phyloP scores from a whole-genome alignment of 2,329 filamentous ascomycete genomes.

The Domatiomyces globalis region DNA sequence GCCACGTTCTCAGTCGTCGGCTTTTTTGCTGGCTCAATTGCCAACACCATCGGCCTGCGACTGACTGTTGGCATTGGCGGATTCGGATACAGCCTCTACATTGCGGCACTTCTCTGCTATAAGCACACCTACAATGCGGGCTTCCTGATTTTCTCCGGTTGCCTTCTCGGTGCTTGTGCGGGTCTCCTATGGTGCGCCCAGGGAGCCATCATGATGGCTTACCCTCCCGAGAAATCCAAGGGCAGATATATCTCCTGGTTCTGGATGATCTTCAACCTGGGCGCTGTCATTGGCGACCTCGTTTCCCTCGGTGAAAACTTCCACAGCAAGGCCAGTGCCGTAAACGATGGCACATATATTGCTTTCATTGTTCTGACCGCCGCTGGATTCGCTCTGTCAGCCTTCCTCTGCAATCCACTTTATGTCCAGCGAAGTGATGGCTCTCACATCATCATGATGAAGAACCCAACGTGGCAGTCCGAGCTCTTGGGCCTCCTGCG shows the following conservation, averaged over 20 bases:
- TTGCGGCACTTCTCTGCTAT: slow-evolving; percentile 27
- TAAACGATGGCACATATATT: slow-evolving; percentile 66
- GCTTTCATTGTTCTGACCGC: slow-evolving; percentile 77
- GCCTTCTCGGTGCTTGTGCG: slow-evolving; percentile 28
- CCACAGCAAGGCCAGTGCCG: slow-evolving; percentile 26
- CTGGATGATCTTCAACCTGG: slow-evolving; percentile 81
- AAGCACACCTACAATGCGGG: slow-evolving; percentile 26
- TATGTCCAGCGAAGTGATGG: slow-evolving; percentile 60
- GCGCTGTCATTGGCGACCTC: slow-evolving; percentile 62
- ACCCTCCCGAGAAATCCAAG: slow-evolving; percentile 61
- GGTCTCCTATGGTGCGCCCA: slow-evolving; percentile 29
- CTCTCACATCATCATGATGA: slow-evolving; percentile 70
- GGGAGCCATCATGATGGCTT: slow-evolving; percentile 47
- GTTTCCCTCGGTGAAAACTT: slow-evolving; percentile 36
- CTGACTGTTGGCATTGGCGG: slow-evolving; percentile 21
- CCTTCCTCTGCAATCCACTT: slow-evolving; percentile 55
- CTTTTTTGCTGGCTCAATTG: slow-evolving; percentile 37
- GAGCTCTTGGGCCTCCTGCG: slow-evolving; percentile 65
- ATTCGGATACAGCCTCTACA: slow-evolving; percentile 25
- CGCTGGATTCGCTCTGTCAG: slow-evolving; percentile 49
- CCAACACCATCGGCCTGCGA: slow-evolving; percentile 22
- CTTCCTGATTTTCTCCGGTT: slow-evolving; percentile 28
- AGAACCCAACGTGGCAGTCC: slow-evolving; percentile 73
- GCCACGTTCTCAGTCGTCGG: slow-evolving; percentile 47
- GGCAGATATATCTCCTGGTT: slow-evolving; percentile 73